Evolutionary conservation across 805 yeast species (phyloP), one percentile per base, ranked within the genome.

Genomic region (Pichia manshurica): DNA sequence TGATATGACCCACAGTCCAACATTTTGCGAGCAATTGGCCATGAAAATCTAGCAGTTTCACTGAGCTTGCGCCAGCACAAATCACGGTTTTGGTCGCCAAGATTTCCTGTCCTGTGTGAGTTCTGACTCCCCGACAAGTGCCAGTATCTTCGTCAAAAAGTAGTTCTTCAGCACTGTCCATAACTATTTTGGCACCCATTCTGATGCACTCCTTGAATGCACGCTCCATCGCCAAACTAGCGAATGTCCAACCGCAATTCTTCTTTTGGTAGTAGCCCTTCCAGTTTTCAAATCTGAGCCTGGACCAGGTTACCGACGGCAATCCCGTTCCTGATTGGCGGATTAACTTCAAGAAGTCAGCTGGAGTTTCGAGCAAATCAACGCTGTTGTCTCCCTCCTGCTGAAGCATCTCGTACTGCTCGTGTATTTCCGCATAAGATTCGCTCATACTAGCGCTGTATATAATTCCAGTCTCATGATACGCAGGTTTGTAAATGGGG

Each of bases 1-100:
- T 19, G 40, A 37, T 37, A 21, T 37, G 40, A 21, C 40, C 40
- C n/a, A 37, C 25, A 21, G 40, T 37, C 25, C 40, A 37, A 21
- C 40, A 37, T 12, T 37, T 37, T 5, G 22, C 40, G 10, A 37
- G 19, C 13, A 37, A 20, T 15, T 37, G 40, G 23, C n/a, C 13
- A 3, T 37, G 9, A 12, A 37, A 37, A 8, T 37, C 40, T 9
- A 37, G 23, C 16, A 37, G 23, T 21, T 19, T 37, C 10, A 37
- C 40, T 10, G 25, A 37, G 23, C 19, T 17, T 7, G 40, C 25
- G 19, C 40, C 40, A 3, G 40, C 40, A 21, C 40, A 37, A 15
- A 37, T 19, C 10, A 17, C 28, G 5, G 25, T 37, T 21, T 37
- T 37, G 4, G 20, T 8, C n/a, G 40, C 40, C 23, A 37, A 8